These are phyloP conservation scores for Pseudogymnoascus sp. DNA, from an alignment of 2,329 filamentous ascomycete genomes.

Conservation along the genomic window DNA sequence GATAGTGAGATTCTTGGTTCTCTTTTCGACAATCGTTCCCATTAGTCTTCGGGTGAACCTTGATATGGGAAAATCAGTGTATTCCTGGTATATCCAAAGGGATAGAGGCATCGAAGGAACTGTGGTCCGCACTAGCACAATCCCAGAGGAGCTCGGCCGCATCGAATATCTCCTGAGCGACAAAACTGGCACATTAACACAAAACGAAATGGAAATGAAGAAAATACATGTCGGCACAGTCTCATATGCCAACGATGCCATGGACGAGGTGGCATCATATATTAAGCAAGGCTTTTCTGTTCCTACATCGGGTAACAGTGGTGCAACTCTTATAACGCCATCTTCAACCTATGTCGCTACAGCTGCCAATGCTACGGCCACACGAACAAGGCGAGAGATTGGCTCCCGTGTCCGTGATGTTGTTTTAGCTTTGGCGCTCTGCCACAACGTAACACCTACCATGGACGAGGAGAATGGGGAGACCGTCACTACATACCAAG, in stretches of 20 bases:
- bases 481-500: slow-evolving; percentile 79
- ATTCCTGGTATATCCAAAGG: slow-evolving; percentile 89
- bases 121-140: slow-evolving; percentile 92
- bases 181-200: slow-evolving; percentile 95
- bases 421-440: slow-evolving; percentile 83
- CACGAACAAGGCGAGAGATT: slow-evolving; percentile 85
- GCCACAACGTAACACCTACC: slow-evolving; percentile 94
- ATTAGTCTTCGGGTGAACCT: slow-evolving; percentile 95
- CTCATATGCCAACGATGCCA: slow-evolving; percentile 95
- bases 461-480: slow-evolving; percentile 75
- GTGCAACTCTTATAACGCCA: slow-evolving; percentile 60
- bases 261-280: slow-evolving; percentile 91
- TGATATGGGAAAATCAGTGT: slow-evolving; percentile 94
- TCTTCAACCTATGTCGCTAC: slow-evolving; percentile 62
- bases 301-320: slow-evolving; percentile 38
- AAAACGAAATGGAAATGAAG: slow-evolving; percentile 98
- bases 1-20: slow-evolving; percentile 93
- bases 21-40: slow-evolving; percentile 98
- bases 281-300: slow-evolving; percentile 74
- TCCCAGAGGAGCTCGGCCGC: slow-evolving; percentile 88
- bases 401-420: slow-evolving; percentile 88
- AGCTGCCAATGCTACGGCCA: slow-evolving; percentile 53
- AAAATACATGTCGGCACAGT: slow-evolving; percentile 98
- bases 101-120: slow-evolving; percentile 86
- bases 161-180: slow-evolving; percentile 96